phyloP scores from a whole-genome alignment of 495 filamentous ascomycete species.

The Hyaloscypha variabilis region DNA sequence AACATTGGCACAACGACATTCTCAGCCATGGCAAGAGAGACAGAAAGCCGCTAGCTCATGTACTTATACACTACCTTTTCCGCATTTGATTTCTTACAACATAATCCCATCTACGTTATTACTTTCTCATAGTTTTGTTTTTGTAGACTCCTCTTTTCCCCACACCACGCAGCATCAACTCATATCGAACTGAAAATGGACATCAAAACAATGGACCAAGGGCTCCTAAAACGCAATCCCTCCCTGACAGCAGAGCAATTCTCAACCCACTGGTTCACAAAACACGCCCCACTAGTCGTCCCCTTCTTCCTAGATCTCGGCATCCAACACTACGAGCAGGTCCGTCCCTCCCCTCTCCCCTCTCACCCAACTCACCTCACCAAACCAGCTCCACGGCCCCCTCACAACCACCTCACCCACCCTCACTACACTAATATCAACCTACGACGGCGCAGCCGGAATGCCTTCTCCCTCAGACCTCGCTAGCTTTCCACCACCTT shows the following conservation, averaged over 20 bases:
- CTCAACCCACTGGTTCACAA: slow-evolving; percentile 21
- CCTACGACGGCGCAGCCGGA: slow-evolving; percentile 14
- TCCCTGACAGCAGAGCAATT: slow-evolving; percentile 21
- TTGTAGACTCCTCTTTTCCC: no score
- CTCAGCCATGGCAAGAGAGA: not conserved
- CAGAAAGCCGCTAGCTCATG: not conserved
- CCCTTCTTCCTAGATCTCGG: slow-evolving; percentile 19
- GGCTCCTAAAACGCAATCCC: slow-evolving; percentile 23
- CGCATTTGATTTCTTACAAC: no score
- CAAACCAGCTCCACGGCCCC: slow-evolving; percentile 17
- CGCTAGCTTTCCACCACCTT: no score
- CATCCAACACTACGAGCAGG: slow-evolving; percentile 22
- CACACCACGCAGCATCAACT: not conserved
- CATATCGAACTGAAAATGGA: not conserved
- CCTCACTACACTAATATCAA: not conserved
- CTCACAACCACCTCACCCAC: slow-evolving; percentile 13
- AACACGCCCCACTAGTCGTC: slow-evolving; percentile 17
- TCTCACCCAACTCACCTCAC: not conserved
- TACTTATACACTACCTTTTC: not conserved
- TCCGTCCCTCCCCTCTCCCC: not conserved
- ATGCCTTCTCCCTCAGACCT: not conserved
- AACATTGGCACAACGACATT: no score
- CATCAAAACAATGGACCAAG: slow-evolving; percentile 16
- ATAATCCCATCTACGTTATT: no score
- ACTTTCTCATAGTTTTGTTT: no score